These are phyloP conservation scores for Stevia rebaudiana DNA, from an alignment of 140 eudicot species.

Conservation along the genomic window DNA sequence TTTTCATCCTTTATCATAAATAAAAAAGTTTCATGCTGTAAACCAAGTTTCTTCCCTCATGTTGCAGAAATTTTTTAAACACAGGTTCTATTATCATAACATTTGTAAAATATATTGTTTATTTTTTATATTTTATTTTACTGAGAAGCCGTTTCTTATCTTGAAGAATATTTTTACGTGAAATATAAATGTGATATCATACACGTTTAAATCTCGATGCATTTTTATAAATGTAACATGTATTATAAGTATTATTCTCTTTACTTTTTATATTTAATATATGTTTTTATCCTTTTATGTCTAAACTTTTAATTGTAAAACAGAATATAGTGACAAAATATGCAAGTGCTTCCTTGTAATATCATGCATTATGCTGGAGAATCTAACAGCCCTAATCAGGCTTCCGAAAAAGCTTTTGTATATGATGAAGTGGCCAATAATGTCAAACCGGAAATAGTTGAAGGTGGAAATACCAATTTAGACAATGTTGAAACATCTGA, in stretches of 20 bases:
- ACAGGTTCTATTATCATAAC: neutral
- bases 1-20: neutral
- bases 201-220: conserved; percentile 6
- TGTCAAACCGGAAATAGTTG: conserved; percentile 31
- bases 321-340: conserved; percentile 26
- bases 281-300: neutral
- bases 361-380: conserved; percentile 45
- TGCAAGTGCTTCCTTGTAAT: conserved; percentile 76
- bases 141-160: neutral
- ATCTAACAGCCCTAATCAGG: conserved; percentile 47
- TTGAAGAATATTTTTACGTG: neutral
- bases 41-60: neutral
- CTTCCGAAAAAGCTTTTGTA: conserved; percentile 36
- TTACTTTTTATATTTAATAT: neutral
- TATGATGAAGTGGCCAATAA: conserved; percentile 42
- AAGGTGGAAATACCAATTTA: conserved; percentile 32
- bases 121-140: neutral
- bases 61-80: neutral
- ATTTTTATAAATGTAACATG: neutral
- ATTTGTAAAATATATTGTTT: neutral
- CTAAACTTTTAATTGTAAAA: conserved; percentile 28
- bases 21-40: neutral
- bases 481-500: conserved; percentile 46
- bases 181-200: neutral
- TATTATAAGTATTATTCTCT: conserved; percentile 2